phyloP scores from a whole-genome alignment of 305 asterid species.

The Fraxinus xanthoxyloides region DNA sequence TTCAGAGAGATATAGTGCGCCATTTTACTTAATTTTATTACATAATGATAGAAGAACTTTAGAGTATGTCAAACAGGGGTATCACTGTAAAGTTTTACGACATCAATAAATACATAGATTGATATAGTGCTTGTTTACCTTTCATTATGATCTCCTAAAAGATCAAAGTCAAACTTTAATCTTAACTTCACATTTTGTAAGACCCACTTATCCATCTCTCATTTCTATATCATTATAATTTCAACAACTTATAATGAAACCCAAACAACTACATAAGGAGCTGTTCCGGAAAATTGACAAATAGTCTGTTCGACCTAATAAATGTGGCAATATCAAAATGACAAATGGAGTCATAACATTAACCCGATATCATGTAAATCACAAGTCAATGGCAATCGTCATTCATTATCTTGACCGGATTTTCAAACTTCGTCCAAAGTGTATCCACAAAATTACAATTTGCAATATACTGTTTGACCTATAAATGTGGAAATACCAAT shows the following conservation, averaged over 20 bases:
- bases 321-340: neutral
- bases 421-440: neutral
- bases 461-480: neutral
- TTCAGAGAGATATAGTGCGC: neutral
- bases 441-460: neutral
- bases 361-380: neutral
- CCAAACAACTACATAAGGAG: too few species aligned
- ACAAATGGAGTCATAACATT: neutral
- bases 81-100: neutral
- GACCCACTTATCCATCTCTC: neutral
- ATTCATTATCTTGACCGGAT: neutral
- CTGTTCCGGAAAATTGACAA: neutral
- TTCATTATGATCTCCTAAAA: neutral
- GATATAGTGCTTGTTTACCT: neutral
- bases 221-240: neutral
- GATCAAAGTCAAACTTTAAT: neutral
- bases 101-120: neutral
- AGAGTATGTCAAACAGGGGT: neutral
- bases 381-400: neutral
- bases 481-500: neutral
- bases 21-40: neutral
- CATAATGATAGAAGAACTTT: neutral
- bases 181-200: neutral
- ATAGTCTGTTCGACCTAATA: neutral
- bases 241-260: neutral